Evolutionary conservation across 2,329 filamentous ascomycete species (phyloP).

Genomic region (Xylariomycetidae sp.): DNA sequence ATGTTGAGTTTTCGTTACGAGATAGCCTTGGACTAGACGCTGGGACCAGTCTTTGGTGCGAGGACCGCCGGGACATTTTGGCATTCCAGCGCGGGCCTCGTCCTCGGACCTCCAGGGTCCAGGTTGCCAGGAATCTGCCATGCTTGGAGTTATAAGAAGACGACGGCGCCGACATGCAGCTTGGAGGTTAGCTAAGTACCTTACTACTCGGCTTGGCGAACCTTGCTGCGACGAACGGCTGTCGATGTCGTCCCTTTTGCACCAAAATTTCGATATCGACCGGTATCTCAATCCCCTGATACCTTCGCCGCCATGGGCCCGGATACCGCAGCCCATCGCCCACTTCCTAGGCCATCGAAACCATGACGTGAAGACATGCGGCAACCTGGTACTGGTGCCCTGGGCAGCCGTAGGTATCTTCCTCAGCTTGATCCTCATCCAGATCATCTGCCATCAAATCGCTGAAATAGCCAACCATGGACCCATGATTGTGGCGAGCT

Average conservation of each 20-base stretch:
- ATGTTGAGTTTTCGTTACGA: conserved; percentile 17
- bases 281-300: conserved; percentile 65
- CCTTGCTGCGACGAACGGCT: too few species aligned
- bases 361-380: conserved; percentile 32
- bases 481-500: conserved; percentile 62
- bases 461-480: conserved; percentile 45
- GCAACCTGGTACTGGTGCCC: conserved; percentile 52
- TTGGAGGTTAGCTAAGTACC: not conserved
- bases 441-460: conserved; percentile 48
- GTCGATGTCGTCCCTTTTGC: conserved; percentile 12
- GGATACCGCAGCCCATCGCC: conserved; percentile 59
- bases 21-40: conserved; percentile 6
- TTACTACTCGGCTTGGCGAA: too few species aligned
- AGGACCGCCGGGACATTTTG: too few species aligned
- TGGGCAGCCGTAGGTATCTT: conserved; percentile 65
- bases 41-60: too few species aligned
- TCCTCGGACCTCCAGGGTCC: too few species aligned
- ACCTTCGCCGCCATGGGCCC: conserved; percentile 57
- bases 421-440: conserved; percentile 52
- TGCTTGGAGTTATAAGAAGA: too few species aligned
- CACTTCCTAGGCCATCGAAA: conserved; percentile 62
- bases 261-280: conserved; percentile 69
- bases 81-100: too few species aligned
- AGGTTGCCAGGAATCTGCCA: too few species aligned
- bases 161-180: not conserved